Base-by-base conservation (phyloP, 2,329 filamentous ascomycete genomes). In the Aspergillus oerlinghausenensis region DNA sequence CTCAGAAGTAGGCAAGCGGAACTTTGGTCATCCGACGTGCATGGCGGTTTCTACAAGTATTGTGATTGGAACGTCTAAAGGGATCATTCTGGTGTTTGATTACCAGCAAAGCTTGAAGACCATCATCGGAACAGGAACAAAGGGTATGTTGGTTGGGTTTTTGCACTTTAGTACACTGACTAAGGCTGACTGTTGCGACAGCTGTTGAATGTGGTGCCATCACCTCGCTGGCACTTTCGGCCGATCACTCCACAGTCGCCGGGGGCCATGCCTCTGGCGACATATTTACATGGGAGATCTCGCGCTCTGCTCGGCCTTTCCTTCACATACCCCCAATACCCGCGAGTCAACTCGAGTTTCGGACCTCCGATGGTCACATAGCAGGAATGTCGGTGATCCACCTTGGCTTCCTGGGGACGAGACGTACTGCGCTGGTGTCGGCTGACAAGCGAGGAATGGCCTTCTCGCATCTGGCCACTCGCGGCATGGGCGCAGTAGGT, bases 281-380 rank as follows among this genome's bases (percentile, higher is more conserved):
- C 69, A 96, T 99, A 53, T 97, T 97, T 69, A 99, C 93, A 0
- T 99, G 95, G 95, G 95, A 99, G 71, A 88, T 93, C 11, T 84
- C 84, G 43, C 84, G 89, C 56, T 84, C 89, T n/a, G 86, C 91
- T 3, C 84, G 89, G 32, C 94, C 93, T 0, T 99, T 99, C 71
- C 82, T 99, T 32, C 86, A 90, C 51, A 92, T 99, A 47, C 85
- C 88, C 1, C 90, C 91, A 38, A 78, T 96, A 9, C 85, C 91
- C 35, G 75, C 81, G n/a, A 75, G 79, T 2, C 84, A 89, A 56
- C 69, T 87, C 32, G 82, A 89, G 54, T 81, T 85, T 29, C 82
- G 86, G 50, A 86, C 82, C n/a, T 72, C 76, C 1, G 92, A 97
- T 77, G 93, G 94, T 1, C 94, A 99, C 75, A 77, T 94, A 21